A percentile compares a stretch with the other conserved stretches of the same genome.
phyloP scores from a whole-genome alignment of 2,329 filamentous ascomycete species.

The Aureobasidium zeae region DNA sequence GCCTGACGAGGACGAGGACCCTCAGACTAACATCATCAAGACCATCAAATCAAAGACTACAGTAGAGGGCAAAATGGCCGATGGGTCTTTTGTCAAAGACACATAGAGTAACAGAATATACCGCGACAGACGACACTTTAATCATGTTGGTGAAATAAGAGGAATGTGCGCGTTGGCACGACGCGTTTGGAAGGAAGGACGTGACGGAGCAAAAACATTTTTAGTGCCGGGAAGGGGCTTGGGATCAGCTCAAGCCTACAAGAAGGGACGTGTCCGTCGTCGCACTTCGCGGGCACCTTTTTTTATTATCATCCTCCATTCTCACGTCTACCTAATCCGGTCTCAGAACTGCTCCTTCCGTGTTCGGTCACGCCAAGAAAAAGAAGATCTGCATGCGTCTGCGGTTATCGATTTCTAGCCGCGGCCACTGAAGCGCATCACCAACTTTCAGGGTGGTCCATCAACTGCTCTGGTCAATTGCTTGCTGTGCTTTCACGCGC shows the following conservation, averaged over 20 bases:
- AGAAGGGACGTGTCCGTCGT: not conserved
- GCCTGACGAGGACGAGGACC: conserved; percentile 76
- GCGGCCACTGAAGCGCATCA: conserved; percentile 2
- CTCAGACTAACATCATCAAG: conserved; percentile 64
- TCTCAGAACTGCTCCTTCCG: not conserved
- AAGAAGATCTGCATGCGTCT: not conserved
- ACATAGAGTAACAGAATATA: conserved; percentile 30
- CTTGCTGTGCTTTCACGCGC: not conserved
- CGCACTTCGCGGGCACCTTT: not conserved
- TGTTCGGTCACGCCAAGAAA: conserved; percentile 7
- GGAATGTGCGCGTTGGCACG: not conserved
- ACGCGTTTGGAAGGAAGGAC: not conserved
- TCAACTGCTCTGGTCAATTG: conserved; percentile 1
- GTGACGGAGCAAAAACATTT: not conserved
- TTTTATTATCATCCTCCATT: not conserved
- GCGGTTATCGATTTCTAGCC: conserved; percentile 13
- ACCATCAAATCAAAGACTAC: conserved; percentile 52
- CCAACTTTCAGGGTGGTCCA: no score
- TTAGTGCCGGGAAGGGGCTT: not conserved
- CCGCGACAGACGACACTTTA: conserved; percentile 16
- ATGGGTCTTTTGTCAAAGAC: conserved; percentile 53
- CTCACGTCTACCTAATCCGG: not conserved
- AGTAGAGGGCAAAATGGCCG: conserved; percentile 49
- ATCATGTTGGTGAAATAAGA: not conserved
- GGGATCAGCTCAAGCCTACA: not conserved